Evolutionary conservation across 352 stramenopile species (phyloP), one percentile per base, ranked within the genome.

Genomic region (Pythium biforme): DNA sequence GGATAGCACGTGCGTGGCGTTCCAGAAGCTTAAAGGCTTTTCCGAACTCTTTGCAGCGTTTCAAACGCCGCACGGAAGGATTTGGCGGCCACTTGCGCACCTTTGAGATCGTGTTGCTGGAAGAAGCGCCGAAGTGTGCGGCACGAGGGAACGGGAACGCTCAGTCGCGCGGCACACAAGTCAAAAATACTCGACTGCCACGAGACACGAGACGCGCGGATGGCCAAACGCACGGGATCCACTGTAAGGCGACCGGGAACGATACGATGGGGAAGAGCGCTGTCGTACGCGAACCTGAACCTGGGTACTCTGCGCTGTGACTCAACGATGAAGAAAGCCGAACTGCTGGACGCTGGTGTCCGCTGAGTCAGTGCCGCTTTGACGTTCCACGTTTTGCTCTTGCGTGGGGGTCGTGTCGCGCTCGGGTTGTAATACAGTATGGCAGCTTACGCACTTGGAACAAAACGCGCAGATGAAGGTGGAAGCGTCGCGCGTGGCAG

Each of bases 51-150:
- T 34, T 40, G 9, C 14, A 3, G 34, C 6, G 34, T 17, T 40
- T 9, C 34, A 40, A 5, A 40, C 34, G 34, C 12, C 5, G 34
- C 29, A 17, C 15, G 34, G n/a, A 55, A 43, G 27, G 48, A 22
- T 26, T 27, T 12, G 9, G 29, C 29, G 29, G 29, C 34, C 34
- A 40, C 9, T 17, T 40, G 34, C 14, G 34, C 34, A n/a, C n/a
- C n/a, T n/a, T n/a, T n/a, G n/a, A n/a, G 23, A 50, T 50, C 53
- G 22, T 4, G 29, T 34, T 50, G 55, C 43, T 22, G 33, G 55
- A 62, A 62, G 20, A 40, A 8, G 55, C 55, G 20, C 41, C 41
- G 55, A 62, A 61, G 25, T 14, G 31, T 48, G 37, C 29, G 4
- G 29, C 29, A 9, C 4, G 4, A 33, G 29, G 9, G 29, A 33